Percentiles rank a stretch among this genome's conserved stretches.
Conservation (phyloP, 768 basidiomycete genomes). For the Lentinula sp. region DNA sequence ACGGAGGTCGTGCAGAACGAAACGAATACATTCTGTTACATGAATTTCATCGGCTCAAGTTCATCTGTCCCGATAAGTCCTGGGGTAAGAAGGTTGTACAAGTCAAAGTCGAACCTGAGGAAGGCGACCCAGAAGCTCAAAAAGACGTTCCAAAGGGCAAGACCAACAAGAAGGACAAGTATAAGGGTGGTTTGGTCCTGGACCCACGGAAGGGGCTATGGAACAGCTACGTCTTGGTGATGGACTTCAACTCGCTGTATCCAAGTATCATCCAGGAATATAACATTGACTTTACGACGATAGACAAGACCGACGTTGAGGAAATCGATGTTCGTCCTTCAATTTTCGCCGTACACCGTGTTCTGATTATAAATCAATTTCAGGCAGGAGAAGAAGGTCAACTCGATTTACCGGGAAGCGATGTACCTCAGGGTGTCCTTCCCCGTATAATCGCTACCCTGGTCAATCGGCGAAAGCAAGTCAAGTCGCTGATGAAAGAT, state of each 20-base stretch:
- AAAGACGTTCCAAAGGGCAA: conserved; percentile 47
- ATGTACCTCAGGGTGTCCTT: conserved; percentile 79
- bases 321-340: conserved; percentile 30
- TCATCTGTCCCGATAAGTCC: conserved; percentile 92
- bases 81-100: conserved; percentile 69
- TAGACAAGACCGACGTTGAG: conserved; percentile 63
- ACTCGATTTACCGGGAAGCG: conserved; percentile 77
- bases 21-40: conserved; percentile 99
- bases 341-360: not conserved
- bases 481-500: conserved; percentile 95
- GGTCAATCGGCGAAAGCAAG: conserved; percentile 82
- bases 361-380: conserved; percentile 5
- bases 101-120: conserved; percentile 40
- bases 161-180: conserved; percentile 77
- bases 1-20: conserved; percentile 95
- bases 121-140: conserved; percentile 45
- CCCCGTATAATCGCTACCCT: conserved; percentile 97
- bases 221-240: conserved; percentile 96
- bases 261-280: conserved; percentile 99
- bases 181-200: conserved; percentile 97
- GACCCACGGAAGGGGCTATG: conserved; percentile 93
- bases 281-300: conserved; percentile 98
- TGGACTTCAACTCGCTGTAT: conserved; percentile 99
- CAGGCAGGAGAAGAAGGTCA: conserved; percentile 72
- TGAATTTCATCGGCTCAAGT: conserved; percentile 94